phyloP scores from a whole-genome alignment of 805 yeast species.

The Ogataea nakhonphanomensis region DNA sequence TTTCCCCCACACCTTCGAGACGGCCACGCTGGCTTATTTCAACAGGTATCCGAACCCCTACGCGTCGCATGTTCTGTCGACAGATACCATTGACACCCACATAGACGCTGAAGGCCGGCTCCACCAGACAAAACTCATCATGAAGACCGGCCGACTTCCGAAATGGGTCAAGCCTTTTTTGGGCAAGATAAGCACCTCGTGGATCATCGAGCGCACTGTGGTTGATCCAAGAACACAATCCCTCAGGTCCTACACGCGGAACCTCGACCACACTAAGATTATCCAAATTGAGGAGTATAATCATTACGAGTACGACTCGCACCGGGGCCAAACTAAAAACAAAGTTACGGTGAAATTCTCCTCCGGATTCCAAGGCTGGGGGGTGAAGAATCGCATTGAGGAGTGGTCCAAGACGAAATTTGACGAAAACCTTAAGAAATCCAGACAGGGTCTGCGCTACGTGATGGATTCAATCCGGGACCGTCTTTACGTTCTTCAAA shows the following conservation, averaged over 20 bases:
- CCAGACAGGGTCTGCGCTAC: slow-evolving; percentile 68
- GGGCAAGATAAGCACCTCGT: slow-evolving; percentile 65
- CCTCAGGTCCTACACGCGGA: slow-evolving; percentile 70
- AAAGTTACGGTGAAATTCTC: slow-evolving; percentile 58
- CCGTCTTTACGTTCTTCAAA: slow-evolving; percentile 12
- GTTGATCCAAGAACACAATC: slow-evolving; percentile 58
- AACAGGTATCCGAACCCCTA: slow-evolving; percentile 77
- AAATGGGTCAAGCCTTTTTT: slow-evolving; percentile 71
- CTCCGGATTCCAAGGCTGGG: slow-evolving; percentile 59
- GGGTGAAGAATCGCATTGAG: slow-evolving; percentile 73
- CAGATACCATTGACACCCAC: slow-evolving; percentile 65
- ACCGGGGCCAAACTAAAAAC: slow-evolving; percentile 40
- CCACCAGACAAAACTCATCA: slow-evolving; percentile 67
- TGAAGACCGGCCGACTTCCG: slow-evolving; percentile 79
- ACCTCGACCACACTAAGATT: slow-evolving; percentile 77
- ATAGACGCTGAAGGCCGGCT: slow-evolving; percentile 63
- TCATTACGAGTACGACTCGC: slow-evolving; percentile 41
- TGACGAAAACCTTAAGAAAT: slow-evolving; percentile 59
- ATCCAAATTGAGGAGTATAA: slow-evolving; percentile 78
- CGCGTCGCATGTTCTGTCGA: slow-evolving; percentile 78
- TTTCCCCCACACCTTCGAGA: slow-evolving; percentile 63
- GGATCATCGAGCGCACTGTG: slow-evolving; percentile 77
- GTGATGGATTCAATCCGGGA: slow-evolving; percentile 57
- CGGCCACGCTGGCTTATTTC: slow-evolving; percentile 74
- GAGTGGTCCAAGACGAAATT: slow-evolving; percentile 74